Conservation (phyloP, 2,329 filamentous ascomycete species). For the Taxawa tesnikishii region DNA sequence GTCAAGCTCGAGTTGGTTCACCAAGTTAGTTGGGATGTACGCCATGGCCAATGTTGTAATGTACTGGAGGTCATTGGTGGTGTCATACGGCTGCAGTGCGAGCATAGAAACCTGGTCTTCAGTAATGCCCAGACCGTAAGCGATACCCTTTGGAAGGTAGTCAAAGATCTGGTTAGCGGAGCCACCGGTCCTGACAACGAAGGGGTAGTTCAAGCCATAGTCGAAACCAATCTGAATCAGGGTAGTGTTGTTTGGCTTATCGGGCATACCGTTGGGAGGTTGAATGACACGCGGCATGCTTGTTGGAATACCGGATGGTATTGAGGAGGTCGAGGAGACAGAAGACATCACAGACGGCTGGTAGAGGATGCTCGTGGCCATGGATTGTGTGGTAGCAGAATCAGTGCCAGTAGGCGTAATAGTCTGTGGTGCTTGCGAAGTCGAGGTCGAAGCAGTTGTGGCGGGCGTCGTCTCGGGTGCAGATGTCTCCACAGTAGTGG, state of each 20-base stretch:
- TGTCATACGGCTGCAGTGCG: slow-evolving; percentile 66
- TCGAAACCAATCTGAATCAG: slow-evolving; percentile 78
- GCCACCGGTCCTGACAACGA: slow-evolving; percentile 58
- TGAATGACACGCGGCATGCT: slow-evolving; percentile 64
- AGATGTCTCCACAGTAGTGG: slow-evolving; percentile 6
- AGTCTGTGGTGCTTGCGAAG: slow-evolving; percentile 23
- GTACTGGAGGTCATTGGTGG: slow-evolving; percentile 54
- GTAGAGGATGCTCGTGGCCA: slow-evolving; percentile 51
- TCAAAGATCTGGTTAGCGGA: slow-evolving; percentile 78
- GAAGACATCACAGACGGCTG: slow-evolving; percentile 31
- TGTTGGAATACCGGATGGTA: slow-evolving; percentile 45
- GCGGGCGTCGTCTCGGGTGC: slow-evolving; percentile 9
- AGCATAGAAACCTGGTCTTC: slow-evolving; percentile 49
- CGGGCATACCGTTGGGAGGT: slow-evolving; percentile 47
- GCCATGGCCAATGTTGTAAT: slow-evolving; percentile 62
- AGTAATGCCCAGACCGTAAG: slow-evolving; percentile 45
- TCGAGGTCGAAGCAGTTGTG: slow-evolving; percentile 13
- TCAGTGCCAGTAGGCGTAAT: slow-evolving; percentile 35
- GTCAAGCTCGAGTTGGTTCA: slow-evolving; percentile 51
- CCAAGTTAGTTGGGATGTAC: slow-evolving; percentile 31
- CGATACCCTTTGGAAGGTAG: slow-evolving; percentile 60
- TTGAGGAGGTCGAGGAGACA: slow-evolving; percentile 26
- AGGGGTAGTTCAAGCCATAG: slow-evolving; percentile 69
- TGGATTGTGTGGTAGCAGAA: slow-evolving; percentile 31
- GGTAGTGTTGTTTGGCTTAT: slow-evolving; percentile 50